A percentile compares a stretch with the other conserved stretches of the same genome.
Conservation (phyloP, 1,139 yeast species). For the Kazachstania sp. region DNA sequence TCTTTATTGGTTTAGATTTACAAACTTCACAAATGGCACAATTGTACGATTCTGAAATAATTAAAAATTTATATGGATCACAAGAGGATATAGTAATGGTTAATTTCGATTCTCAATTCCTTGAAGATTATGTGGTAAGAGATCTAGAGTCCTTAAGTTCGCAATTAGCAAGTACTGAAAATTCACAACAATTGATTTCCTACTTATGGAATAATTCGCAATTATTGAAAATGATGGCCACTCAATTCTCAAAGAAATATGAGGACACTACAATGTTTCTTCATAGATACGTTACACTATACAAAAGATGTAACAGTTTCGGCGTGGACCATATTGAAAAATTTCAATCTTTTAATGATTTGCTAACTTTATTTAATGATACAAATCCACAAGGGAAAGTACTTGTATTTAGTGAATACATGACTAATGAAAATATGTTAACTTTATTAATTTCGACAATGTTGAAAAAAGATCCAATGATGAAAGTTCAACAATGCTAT, state of each 20-base stretch:
- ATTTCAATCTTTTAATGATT: slow-evolving; percentile 25
- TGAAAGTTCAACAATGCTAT: slow-evolving; percentile 22
- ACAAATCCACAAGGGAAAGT: slow-evolving; percentile 14
- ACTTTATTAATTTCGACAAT: slow-evolving; percentile 23
- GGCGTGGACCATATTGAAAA: slow-evolving; percentile 15
- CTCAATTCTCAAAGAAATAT: slow-evolving; percentile 7
- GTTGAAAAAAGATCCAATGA: slow-evolving; percentile 19
- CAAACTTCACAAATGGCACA: slow-evolving; percentile 23
- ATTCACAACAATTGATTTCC: neutral
- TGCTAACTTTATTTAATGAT: slow-evolving; percentile 20
- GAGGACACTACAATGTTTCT: slow-evolving; percentile 5
- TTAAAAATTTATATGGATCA: slow-evolving; percentile 6
- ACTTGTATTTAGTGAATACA: slow-evolving; percentile 24
- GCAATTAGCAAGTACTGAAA: neutral
- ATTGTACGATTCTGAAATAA: slow-evolving; percentile 18
- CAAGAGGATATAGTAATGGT: slow-evolving; percentile 18
- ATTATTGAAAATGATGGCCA: slow-evolving; percentile 9
- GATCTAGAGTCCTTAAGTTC: neutral
- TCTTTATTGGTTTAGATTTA: slow-evolving; percentile 23
- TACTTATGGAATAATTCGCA: slow-evolving; percentile 12
- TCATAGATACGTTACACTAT: slow-evolving; percentile 5
- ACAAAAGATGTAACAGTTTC: slow-evolving; percentile 14
- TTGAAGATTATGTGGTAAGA: neutral
- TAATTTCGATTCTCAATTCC: slow-evolving; percentile 16
- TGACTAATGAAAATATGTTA: slow-evolving; percentile 24